Base-by-base conservation (phyloP, 164 flowering plant species). In the Berberis thunbergii region DNA sequence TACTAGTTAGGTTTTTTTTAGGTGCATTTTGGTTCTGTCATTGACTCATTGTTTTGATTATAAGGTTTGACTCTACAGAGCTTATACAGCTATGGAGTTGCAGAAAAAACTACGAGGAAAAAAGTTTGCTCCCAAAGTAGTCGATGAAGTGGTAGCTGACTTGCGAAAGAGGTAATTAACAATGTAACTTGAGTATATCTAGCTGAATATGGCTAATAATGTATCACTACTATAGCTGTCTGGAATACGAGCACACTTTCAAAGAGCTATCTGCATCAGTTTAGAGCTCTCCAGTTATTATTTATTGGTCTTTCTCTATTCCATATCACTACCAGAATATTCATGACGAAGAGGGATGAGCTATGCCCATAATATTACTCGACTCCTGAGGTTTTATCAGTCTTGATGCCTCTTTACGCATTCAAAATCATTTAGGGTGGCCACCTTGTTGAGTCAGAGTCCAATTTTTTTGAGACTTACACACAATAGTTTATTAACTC, bases 91-190 rank as follows among this genome's bases (percentile, higher is more conserved):
- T 49, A 67, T 72, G 54, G 96, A 89, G 79, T 76, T 92, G 72
- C 82, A 69, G 67, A 92, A 92, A 80, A 89, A 89, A 73, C 72
- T 92, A 59, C 73, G 7, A n/a, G 85, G 75, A 49, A 89, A 79
- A 75, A 79, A 62, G 62, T 76, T 82, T 72, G 70, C 86, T 53
- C 62, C 59, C 59, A 64, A 75, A 60, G 63, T 72, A 45, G 64
- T 84, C 52, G 82, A 92, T 40, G 75, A 64, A 9, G 80, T 89
- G 43, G 55, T 89, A 57, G 64, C 59, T 43, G 81, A 86, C 69
- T 82, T 89, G 59, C 74, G 72, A 67, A 71, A 26, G 67, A 87
- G 96, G 98, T 87, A 45, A 73, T 65, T 57, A 9, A 38, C 39
- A 40, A 26, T 8, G 1, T 13, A 1, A 45, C 50, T 49, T 64